Evolutionary conservation across 2,329 filamentous ascomycete genomes (phyloP).

Genomic region (Diplodia corticola): DNA sequence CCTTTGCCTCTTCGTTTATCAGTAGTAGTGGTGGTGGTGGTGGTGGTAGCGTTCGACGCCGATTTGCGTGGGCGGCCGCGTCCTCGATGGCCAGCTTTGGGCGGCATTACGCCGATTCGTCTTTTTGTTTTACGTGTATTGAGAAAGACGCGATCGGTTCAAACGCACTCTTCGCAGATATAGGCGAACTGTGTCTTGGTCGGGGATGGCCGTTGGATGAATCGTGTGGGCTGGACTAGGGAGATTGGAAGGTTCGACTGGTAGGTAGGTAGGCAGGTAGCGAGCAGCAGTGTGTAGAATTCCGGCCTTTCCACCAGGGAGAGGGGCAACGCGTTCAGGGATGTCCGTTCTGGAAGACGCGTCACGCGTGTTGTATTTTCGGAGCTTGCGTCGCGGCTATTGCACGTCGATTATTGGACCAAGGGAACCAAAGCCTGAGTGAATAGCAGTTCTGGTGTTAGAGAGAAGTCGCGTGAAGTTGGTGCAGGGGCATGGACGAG

Average conservation of each 20-base stretch:
- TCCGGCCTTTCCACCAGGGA: neutral
- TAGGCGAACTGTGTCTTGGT: neutral
- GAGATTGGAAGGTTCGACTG: neutral
- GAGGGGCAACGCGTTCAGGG: neutral
- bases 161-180: no score
- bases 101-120: neutral
- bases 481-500: neutral
- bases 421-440: neutral
- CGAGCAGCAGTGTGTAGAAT: neutral
- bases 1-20: neutral
- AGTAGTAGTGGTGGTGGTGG: neutral
- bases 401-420: neutral
- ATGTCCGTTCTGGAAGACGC: neutral
- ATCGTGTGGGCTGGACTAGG: neutral
- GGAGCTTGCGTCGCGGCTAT: neutral
- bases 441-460: neutral
- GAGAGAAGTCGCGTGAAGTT: neutral
- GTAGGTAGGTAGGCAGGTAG: no score
- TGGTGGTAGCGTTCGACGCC: neutral
- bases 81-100: neutral
- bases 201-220: neutral
- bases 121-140: neutral
- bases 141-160: no score
- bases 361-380: neutral
- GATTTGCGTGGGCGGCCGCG: slow-evolving; percentile 6